These are phyloP conservation scores for Elsinoe batatas DNA, from an alignment of 2,329 filamentous ascomycete species.

Conservation along the genomic window DNA sequence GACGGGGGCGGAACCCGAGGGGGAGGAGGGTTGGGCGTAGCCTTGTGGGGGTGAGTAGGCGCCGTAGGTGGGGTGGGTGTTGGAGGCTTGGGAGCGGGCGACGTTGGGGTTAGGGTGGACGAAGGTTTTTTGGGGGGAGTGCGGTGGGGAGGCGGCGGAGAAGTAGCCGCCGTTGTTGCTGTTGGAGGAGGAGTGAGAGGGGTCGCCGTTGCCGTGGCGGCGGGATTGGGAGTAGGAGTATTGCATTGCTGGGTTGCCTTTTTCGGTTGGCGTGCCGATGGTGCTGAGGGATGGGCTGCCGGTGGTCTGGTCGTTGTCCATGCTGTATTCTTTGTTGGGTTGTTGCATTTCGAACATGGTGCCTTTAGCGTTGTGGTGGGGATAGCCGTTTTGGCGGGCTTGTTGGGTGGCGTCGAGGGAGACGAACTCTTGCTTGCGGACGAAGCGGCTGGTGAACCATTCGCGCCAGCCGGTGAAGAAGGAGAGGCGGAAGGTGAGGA, in stretches of 20 bases:
- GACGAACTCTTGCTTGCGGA: slow-evolving; percentile 68
- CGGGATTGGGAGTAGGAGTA: slow-evolving; percentile 9
- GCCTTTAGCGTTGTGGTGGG: slow-evolving; percentile 18
- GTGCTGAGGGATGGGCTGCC: slow-evolving; percentile 20
- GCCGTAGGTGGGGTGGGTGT: neutral
- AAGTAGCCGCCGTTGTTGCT: slow-evolving; percentile 3
- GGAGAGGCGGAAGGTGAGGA: slow-evolving; percentile 72
- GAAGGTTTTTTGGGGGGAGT: slow-evolving; percentile 5
- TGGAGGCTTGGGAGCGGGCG: slow-evolving; percentile 6
- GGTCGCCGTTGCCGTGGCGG: neutral
- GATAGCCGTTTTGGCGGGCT: slow-evolving; percentile 9
- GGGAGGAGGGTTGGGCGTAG: slow-evolving; percentile 1
- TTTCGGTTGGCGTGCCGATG: slow-evolving; percentile 21
- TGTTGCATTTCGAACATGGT: slow-evolving; percentile 27
- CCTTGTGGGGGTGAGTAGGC: neutral
- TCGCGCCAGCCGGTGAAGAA: slow-evolving; percentile 80
- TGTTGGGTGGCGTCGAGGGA: slow-evolving; percentile 59
- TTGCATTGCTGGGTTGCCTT: slow-evolving; percentile 11
- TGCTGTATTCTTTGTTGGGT: slow-evolving; percentile 12
- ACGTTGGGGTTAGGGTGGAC: slow-evolving; percentile 12
- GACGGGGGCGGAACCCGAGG: slow-evolving; percentile 1
- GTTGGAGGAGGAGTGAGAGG: neutral
- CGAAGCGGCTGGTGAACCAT: slow-evolving; percentile 42
- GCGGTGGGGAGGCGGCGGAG: slow-evolving; percentile 1
- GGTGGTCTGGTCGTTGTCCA: slow-evolving; percentile 17